Evolutionary conservation across 2,329 filamentous ascomycete species (phyloP), one percentile per base, ranked within the genome.

Genomic region (Fusarium buharicum): DNA sequence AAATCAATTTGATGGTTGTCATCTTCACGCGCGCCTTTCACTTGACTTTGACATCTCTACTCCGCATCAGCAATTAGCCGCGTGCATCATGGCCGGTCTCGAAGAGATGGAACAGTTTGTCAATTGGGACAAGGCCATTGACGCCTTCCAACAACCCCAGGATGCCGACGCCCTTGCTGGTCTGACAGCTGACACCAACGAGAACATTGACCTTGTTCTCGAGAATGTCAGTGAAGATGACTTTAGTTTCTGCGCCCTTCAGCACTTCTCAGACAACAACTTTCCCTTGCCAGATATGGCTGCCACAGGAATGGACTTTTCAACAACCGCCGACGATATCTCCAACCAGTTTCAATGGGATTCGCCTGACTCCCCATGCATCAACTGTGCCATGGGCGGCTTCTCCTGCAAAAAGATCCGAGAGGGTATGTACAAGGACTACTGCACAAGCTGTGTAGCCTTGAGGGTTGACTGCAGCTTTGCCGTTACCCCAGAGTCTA

Each of bases 71-170:
- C 31, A 39, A 28, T 52, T 50, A 50, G 9, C 55, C 48, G 54
- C 55, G 61, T 50, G 55, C 65, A 65, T 45, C 53, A 76, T 76
- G 75, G 56, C 75, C n/a, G 59, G 67, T 54, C 68, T 84, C 62
- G 79, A 85, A 52, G 81, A 86, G 50, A 77, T 84, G 78, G 86
- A 89, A 51, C 83, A 88, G 60, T 86, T 89, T 71, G 83, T 90
- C 73, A 79, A 87, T 71, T 88, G 86, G 84, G 84, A 86, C 66
- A 75, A 81, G 55, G 78, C 80, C 45, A 81, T 76, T 40, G 75
- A 78, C 37, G 72, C 74, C 36, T 69, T 75, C 54, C 74, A 71
- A 50, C 67, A 72, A 58, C 66, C 70, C 59, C 70, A 75, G 56
- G 64, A 75, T 28, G 62, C 71, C 33, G 61, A 72, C 30, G 63